Percentiles rank a stretch among this genome's conserved stretches.
Evolutionary conservation across 495 filamentous ascomycete genomes (phyloP).

Genomic region (Bombardia bombarda): DNA sequence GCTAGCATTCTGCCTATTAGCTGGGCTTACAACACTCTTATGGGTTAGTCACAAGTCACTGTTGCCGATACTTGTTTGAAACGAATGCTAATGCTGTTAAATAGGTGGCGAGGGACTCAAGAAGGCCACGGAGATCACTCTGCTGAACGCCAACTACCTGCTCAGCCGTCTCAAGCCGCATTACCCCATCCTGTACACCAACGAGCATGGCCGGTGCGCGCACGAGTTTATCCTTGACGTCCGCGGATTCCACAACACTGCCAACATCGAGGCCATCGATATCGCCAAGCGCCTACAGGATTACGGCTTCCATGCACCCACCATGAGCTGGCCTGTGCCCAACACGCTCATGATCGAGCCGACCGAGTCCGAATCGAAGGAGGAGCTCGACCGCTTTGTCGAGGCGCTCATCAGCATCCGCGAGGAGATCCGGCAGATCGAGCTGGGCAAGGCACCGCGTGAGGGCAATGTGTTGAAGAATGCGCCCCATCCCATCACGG

Average conservation of each 20-base stretch:
- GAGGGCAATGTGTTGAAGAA: conserved; percentile 90
- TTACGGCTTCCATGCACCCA: conserved; percentile 97
- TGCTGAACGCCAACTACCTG: conserved; percentile 98
- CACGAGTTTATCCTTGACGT: conserved; percentile 98
- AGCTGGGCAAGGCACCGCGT: conserved; percentile 68
- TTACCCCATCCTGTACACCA: conserved; percentile 90
- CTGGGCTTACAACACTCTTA: conserved; percentile 97
- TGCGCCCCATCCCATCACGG: conserved; percentile 80
- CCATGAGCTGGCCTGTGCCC: conserved; percentile 95
- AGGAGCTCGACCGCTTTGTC: conserved; percentile 91
- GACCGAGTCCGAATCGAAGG: conserved; percentile 88
- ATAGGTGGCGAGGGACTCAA: conserved; percentile 77
- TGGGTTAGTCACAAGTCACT: conserved; percentile 46
- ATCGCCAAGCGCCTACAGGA: conserved; percentile 97
- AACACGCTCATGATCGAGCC: conserved; percentile 99
- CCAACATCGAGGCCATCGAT: conserved; percentile 89
- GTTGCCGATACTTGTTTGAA: background rate
- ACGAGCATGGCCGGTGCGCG: conserved; percentile 77
- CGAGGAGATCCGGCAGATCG: conserved; percentile 75
- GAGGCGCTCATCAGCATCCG: conserved; percentile 88
- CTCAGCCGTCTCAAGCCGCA: conserved; percentile 82
- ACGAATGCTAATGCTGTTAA: too few relatives aligned
- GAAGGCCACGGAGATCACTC: conserved; percentile 88
- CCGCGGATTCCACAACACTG: conserved; percentile 74
- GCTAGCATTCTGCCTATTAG: conserved; percentile 94